Conservation (phyloP, 345 rosid species). For the Citrus inodora region DNA sequence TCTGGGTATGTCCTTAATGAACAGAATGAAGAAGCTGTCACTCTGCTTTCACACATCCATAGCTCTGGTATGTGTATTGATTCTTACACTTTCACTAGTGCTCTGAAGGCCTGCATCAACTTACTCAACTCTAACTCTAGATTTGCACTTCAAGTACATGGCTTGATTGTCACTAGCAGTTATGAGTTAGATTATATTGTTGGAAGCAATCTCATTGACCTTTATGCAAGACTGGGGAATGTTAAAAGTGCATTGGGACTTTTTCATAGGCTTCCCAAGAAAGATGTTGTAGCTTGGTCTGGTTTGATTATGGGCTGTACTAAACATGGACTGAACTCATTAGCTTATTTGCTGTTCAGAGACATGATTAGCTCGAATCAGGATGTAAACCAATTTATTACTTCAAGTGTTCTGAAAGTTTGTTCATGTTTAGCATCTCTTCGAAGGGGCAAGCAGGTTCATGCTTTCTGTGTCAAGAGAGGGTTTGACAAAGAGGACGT, state of each 20-base stretch:
- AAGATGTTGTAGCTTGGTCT: conserved; percentile 66
- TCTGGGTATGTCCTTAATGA: conserved; percentile 52
- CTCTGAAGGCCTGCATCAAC: conserved; percentile 57
- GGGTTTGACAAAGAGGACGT: conserved; percentile 53
- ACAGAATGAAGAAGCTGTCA: conserved; percentile 39
- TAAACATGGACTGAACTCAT: conserved; percentile 37
- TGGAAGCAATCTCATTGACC: conserved; percentile 60
- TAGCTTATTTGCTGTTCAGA: conserved; percentile 44
- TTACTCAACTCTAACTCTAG: conserved; percentile 33
- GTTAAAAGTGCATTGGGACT: conserved; percentile 33
- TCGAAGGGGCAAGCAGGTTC: conserved; percentile 56
- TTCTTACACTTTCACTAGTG: conserved; percentile 60
- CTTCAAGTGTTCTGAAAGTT: conserved; percentile 51
- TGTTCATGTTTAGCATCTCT: conserved; percentile 60
- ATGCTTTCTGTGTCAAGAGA: conserved; percentile 51
- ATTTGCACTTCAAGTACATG: conserved; percentile 65
- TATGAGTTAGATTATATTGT: conserved; percentile 54
- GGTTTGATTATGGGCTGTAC: conserved; percentile 53
- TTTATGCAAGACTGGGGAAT: conserved; percentile 49
- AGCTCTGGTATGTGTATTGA: conserved; percentile 39
- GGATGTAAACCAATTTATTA: conserved; percentile 48
- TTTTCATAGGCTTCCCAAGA: conserved; percentile 48
- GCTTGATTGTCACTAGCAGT: conserved; percentile 48
- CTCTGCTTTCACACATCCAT: conserved; percentile 40
- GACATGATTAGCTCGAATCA: conserved; percentile 38